Evolutionary conservation across 345 rosid genomes (phyloP).

Genomic region (Eucalyptus victrix): DNA sequence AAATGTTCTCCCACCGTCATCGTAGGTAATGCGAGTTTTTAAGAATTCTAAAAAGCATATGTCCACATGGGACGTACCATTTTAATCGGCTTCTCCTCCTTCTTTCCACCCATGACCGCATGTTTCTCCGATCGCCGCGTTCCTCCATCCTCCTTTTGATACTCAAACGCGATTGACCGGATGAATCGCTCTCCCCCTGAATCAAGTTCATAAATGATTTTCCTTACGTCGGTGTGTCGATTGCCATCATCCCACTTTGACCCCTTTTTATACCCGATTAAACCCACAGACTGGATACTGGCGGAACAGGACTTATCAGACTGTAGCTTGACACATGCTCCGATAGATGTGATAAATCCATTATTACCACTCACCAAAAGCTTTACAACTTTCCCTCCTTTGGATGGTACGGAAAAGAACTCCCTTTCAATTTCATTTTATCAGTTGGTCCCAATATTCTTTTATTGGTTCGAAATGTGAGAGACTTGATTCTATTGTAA

Average conservation of each 20-base stretch:
- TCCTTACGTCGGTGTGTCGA: neutral
- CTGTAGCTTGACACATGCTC: neutral
- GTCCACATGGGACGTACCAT: neutral
- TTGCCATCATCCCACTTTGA: neutral
- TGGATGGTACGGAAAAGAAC: neutral
- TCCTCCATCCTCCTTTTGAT: neutral
- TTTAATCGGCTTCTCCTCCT: no score
- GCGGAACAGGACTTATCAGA: rapidly evolving
- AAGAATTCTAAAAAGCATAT: neutral
- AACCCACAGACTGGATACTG: rapidly evolving
- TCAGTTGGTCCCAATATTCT: neutral
- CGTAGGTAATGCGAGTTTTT: neutral
- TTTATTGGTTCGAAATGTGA: neutral
- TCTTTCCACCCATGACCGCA: neutral
- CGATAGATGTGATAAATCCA: neutral
- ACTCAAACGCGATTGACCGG: neutral
- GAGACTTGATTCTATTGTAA: neutral
- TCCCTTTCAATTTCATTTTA: neutral
- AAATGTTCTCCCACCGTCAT: neutral
- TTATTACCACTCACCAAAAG: neutral
- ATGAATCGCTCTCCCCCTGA: rapidly evolving
- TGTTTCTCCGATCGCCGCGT: rapidly evolving
- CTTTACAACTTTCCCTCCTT: neutral
- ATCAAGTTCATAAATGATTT: no score
- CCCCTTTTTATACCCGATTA: rapidly evolving